Base-by-base conservation (phyloP, 225 moss, liverwort and hornwort species). In the Marchantia paleacea region DNA sequence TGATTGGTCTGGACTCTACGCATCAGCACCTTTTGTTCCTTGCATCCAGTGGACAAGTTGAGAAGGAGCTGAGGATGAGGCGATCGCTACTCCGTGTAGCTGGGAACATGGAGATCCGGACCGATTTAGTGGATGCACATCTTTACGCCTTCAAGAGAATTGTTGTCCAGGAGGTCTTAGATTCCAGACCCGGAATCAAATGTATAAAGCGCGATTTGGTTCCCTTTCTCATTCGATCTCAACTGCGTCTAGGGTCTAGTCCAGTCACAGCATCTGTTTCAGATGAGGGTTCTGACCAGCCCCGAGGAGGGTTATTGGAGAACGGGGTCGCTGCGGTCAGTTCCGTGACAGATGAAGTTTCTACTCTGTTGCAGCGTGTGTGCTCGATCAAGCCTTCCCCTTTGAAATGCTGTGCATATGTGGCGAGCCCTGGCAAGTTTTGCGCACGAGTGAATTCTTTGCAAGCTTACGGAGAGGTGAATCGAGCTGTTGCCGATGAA, bases 41-140 rank as follows among this genome's bases (percentile, higher is more conserved):
- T 10, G 83, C 89, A 29, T 86, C 86, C 18, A 81, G 76, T 67
- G 55, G 83, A 51, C 89, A 97, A 87, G 90, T 88, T 58, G 92
- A 89, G 78, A 91, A 94, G 82, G 97, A 92, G 26, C 57, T 97
- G 72, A 91, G 89, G 81, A 88, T 95, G 63, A 89, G 91, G 64
- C 88, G 97, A 31, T 91, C 92, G 55, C 65, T 97, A 12, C 84
- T 97, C 51, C 95, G 93, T 52, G 81, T 92, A 74, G 91, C 87
- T 83, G 93, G 97, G 69, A 86, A 86, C 65, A 91, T 97, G 97
- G 93, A 93, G 71, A 90, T 97, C 65, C 94, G 92, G 73, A 93
- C 93, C 53, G 97, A 95, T 73, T 88, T 94, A 58, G 91, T 97
- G 78, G 97, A 97, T 78, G 95, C 95, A 55, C 97, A 97, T 83